phyloP scores from a whole-genome alignment of 108 stramenopile species.

The Chaetoceros tenuissimus region DNA sequence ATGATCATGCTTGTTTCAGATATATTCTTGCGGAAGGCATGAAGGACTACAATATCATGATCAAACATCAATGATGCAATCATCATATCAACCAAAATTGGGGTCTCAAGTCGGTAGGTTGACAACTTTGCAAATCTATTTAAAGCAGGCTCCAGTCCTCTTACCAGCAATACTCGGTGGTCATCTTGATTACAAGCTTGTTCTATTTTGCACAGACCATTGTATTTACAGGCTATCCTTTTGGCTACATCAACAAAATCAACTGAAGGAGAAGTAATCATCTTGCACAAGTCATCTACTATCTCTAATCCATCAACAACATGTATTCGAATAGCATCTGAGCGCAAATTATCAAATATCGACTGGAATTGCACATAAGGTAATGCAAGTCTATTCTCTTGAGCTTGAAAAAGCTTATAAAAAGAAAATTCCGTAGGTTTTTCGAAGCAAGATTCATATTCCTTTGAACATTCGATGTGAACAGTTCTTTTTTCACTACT shows the following conservation, averaged over 20 bases:
- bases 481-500: too few relatives aligned
- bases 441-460: too few relatives aligned
- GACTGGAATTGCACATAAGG: too few relatives aligned
- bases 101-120: conserved; percentile 13
- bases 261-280: not conserved
- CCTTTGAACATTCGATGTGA: too few relatives aligned
- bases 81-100: conserved; percentile 12
- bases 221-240: conserved; percentile 1
- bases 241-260: not conserved
- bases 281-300: too few relatives aligned
- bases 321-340: too few relatives aligned
- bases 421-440: too few relatives aligned
- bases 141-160: conserved; percentile 17
- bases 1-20: conserved; percentile 9
- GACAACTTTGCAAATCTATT: conserved; percentile 11
- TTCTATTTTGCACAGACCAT: not conserved
- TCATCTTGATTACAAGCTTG: not conserved
- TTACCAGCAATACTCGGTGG: conserved; percentile 11
- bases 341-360: too few relatives aligned
- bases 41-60: conserved; percentile 18
- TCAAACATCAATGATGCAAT: conserved; percentile 14
- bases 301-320: too few relatives aligned
- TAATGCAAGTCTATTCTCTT: too few relatives aligned
- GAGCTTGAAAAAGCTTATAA: too few relatives aligned
- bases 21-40: conserved; percentile 13